Percentiles rank a stretch among this genome's conserved stretches.
Conservation (phyloP, 192 early-diverging fungal genomes). For the Fimicolochytrium jonesii region DNA sequence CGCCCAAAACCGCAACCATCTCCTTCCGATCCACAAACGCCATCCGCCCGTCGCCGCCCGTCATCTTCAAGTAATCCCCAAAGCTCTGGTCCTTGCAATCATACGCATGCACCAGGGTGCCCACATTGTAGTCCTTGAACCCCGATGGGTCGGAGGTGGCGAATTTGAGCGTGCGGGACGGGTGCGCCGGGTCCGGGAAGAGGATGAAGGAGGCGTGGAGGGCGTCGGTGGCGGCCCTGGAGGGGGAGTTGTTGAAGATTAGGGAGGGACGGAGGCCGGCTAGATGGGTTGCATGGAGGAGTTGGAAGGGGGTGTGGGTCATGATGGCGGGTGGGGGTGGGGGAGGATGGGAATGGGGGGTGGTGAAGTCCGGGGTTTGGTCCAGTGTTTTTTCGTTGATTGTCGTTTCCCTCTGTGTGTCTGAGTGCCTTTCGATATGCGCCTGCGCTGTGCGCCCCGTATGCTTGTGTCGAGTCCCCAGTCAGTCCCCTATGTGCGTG, state of each 20-base stretch:
- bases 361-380: too few species aligned
- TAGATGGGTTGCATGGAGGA: too few species aligned
- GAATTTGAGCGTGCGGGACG: neutral
- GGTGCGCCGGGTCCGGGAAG: neutral
- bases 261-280: neutral
- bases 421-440: too few species aligned
- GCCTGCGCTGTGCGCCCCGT: too few species aligned
- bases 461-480: too few species aligned
- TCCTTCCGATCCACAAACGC: conserved; percentile 69
- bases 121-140: conserved; percentile 60
- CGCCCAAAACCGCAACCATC: conserved; percentile 71
- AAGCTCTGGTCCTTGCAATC: conserved; percentile 60
- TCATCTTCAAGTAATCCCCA: conserved; percentile 65
- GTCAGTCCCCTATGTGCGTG: too few species aligned
- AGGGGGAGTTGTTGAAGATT: too few species aligned
- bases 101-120: conserved; percentile 68
- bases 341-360: too few species aligned
- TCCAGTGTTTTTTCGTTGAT: too few species aligned
- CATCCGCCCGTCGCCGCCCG: conserved; percentile 57
- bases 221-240: conserved; percentile 1
- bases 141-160: conserved; percentile 19
- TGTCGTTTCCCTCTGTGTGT: too few species aligned
- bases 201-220: neutral
- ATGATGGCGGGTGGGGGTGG: too few species aligned
- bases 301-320: too few species aligned